Conservation (phyloP, 805 yeast genomes). For the Yarrowia deformans region DNA sequence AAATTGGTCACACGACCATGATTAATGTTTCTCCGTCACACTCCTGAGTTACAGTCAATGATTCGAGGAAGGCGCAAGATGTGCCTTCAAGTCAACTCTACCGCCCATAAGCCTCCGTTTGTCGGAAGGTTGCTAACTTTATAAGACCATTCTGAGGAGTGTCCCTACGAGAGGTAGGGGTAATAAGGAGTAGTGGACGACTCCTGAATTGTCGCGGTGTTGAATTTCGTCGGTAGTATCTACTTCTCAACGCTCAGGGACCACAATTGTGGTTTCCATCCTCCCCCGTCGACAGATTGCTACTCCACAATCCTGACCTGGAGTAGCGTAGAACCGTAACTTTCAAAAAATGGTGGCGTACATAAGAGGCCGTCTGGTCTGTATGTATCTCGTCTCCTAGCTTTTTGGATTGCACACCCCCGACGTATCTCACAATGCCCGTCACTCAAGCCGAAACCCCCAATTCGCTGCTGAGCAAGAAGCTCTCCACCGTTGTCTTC, state of each 20-base stretch:
- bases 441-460: constrained; percentile 37
- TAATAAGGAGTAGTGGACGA: not conserved
- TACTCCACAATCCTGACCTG: constrained; percentile 25
- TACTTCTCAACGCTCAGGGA: not conserved
- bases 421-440: constrained; percentile 19
- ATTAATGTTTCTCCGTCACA: constrained; percentile 11
- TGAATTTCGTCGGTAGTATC: not conserved
- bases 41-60: constrained; percentile 13
- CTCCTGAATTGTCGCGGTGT: not conserved
- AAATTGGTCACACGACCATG: constrained; percentile 22
- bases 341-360: constrained; percentile 33
- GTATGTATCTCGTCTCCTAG: not conserved
- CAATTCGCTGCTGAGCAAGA: constrained; percentile 36
- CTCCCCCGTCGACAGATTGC: not conserved
- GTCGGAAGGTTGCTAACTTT: constrained; percentile 31
- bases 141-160: constrained; percentile 4
- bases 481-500: constrained; percentile 28
- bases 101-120: constrained; percentile 6
- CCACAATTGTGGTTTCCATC: not conserved
- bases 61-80: constrained; percentile 25
- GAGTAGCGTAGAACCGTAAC: constrained; percentile 29
- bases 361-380: constrained; percentile 23
- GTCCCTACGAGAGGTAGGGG: constrained; percentile 1
- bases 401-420: not conserved
- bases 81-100: constrained; percentile 2